Evolutionary conservation across 1,284 basidiomycete genomes (phyloP).

Genomic region (Trichosporon ovoides): DNA sequence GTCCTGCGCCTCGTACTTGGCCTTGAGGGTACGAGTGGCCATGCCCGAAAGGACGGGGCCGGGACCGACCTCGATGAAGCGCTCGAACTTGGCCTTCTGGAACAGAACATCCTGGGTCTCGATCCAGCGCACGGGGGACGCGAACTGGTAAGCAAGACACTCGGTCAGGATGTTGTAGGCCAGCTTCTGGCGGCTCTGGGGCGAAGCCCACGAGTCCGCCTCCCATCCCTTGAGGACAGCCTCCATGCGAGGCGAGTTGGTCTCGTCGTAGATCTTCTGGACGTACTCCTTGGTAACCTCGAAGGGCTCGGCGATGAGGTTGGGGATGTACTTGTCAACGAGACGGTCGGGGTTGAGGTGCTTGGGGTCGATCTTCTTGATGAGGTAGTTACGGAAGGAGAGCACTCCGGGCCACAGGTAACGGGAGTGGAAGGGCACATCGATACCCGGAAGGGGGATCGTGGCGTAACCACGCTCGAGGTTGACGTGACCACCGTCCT

Average conservation of each 20-base stretch:
- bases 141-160: slow-evolving; percentile 85
- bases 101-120: slow-evolving; percentile 97
- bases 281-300: slow-evolving; percentile 83
- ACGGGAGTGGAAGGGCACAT: slow-evolving; percentile 96
- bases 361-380: slow-evolving; percentile 91
- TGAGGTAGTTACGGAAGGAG: slow-evolving; percentile 69
- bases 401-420: slow-evolving; percentile 98
- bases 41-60: slow-evolving; percentile 91
- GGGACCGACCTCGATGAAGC: slow-evolving; percentile 92
- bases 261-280: slow-evolving; percentile 92
- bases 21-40: slow-evolving; percentile 90
- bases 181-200: slow-evolving; percentile 80
- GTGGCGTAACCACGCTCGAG: slow-evolving; percentile 95
- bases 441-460: slow-evolving; percentile 93
- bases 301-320: slow-evolving; percentile 92
- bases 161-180: slow-evolving; percentile 95
- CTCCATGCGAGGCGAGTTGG: slow-evolving; percentile 84
- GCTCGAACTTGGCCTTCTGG: slow-evolving; percentile 80
- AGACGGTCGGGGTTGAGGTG: slow-evolving; percentile 89
- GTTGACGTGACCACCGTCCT: slow-evolving; percentile 69
- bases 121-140: slow-evolving; percentile 96
- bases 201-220: slow-evolving; percentile 75
- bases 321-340: slow-evolving; percentile 92
- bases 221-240: slow-evolving; percentile 92
- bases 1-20: slow-evolving; percentile 89